phyloP scores from a whole-genome alignment of 495 filamentous ascomycete species.

The Daldinia caldariorum region DNA sequence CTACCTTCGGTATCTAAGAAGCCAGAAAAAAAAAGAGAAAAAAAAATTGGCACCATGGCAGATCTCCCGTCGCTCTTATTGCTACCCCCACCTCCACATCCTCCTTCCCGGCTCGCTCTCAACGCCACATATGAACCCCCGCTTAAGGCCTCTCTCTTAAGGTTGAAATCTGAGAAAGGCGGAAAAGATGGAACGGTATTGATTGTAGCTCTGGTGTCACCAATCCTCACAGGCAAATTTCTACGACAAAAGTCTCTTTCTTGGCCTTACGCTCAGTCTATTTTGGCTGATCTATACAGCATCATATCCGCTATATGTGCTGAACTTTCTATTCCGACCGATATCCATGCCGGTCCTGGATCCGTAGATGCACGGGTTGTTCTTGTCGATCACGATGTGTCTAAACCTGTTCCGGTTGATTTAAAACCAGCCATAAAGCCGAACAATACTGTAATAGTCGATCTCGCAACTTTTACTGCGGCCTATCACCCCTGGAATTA shows the following conservation, averaged over 20 bases:
- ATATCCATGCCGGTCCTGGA: conserved; percentile 65
- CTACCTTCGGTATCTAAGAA: too few relatives aligned
- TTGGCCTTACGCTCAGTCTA: conserved; percentile 70
- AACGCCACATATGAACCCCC: conserved; percentile 67
- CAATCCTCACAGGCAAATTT: conserved; percentile 58
- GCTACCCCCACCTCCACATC: conserved; percentile 65
- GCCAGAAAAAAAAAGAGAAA: too few relatives aligned
- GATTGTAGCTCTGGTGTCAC: conserved; percentile 64
- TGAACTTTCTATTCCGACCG: conserved; percentile 68
- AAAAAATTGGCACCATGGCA: conserved; percentile 13
- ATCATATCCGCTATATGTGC: conserved; percentile 75
- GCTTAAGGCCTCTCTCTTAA: conserved; percentile 57
- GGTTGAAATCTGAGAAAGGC: conserved; percentile 49
- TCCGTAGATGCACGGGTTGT: conserved; percentile 83
- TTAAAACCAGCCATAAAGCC: conserved; percentile 46
- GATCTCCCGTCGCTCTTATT: conserved; percentile 63
- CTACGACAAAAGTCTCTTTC: conserved; percentile 61
- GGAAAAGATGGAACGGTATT: conserved; percentile 54
- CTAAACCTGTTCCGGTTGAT: conserved; percentile 46
- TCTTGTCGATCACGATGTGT: conserved; percentile 69
- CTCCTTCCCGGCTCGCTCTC: conserved; percentile 56
- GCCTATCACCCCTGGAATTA: conserved; percentile 73
- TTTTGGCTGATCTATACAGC: conserved; percentile 81
- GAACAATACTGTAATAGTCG: conserved; percentile 67
- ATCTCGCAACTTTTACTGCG: conserved; percentile 70